A percentile compares a stretch with the other conserved stretches of the same genome.
These are phyloP conservation scores for Aspergillus terreus DNA, from an alignment of 2,329 filamentous ascomycete genomes.

Conservation along the genomic window DNA sequence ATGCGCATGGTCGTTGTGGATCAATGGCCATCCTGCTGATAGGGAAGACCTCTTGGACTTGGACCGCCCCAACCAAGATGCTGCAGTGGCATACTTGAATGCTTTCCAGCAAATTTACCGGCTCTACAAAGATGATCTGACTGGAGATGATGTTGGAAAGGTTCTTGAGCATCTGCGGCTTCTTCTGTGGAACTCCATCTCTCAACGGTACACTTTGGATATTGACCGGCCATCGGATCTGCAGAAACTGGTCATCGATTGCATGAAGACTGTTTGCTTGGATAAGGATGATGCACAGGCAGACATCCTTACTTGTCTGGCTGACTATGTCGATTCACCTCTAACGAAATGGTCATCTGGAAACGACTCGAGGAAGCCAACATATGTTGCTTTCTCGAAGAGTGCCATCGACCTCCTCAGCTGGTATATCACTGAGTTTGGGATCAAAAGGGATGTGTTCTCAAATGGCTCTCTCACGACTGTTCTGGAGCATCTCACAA, in stretches of 20 bases:
- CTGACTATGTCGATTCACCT: slow-evolving; percentile 66
- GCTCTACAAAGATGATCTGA: slow-evolving; percentile 63
- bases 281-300: slow-evolving; percentile 37
- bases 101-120: slow-evolving; percentile 74
- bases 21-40: slow-evolving; percentile 57
- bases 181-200: slow-evolving; percentile 67
- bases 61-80: slow-evolving; percentile 68
- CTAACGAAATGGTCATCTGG: slow-evolving; percentile 35
- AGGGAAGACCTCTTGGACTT: slow-evolving; percentile 40
- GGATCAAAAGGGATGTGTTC: slow-evolving; percentile 64
- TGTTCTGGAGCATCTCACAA: slow-evolving; percentile 64
- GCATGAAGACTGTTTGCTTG: slow-evolving; percentile 31
- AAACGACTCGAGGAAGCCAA: slow-evolving; percentile 55
- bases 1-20: slow-evolving; percentile 68
- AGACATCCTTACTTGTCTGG: slow-evolving; percentile 46
- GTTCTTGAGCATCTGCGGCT: slow-evolving; percentile 69
- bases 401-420: slow-evolving; percentile 67
- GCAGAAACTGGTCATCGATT: slow-evolving; percentile 33
- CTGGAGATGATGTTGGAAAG: slow-evolving; percentile 58
- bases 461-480: slow-evolving; percentile 62
- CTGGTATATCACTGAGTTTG: slow-evolving; percentile 39
- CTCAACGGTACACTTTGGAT: slow-evolving; percentile 37
- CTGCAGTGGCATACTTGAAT: slow-evolving; percentile 78
- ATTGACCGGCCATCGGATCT: slow-evolving; percentile 36
- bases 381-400: slow-evolving; percentile 87